Evolutionary conservation across 2,329 filamentous ascomycete species (phyloP), one percentile per base, ranked within the genome.

Genomic region (Decorospora gaudefroyi): DNA sequence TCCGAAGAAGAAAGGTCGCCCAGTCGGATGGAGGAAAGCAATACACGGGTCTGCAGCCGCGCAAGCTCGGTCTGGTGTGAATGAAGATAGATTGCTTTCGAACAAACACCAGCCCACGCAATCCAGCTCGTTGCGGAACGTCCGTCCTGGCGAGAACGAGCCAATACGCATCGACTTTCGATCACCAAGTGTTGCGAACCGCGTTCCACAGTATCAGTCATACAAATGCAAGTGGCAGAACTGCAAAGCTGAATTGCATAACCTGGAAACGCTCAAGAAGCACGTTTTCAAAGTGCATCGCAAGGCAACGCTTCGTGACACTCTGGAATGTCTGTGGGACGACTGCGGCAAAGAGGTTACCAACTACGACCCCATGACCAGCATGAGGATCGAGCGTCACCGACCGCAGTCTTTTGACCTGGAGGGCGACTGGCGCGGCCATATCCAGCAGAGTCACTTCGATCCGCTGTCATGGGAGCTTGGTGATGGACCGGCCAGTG

Each of bases 241-340:
- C 1, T 87, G 84, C 60, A 64, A 67, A 3, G 76, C 79, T 0
- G 75, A 83, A 51, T 68, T 86, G 4, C 83, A 86, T 64, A 86
- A 85, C 53, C 64, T 85, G 10, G 76, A 78, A 6, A 80, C 78
- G 0, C 68, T 86, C 4, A 76, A 77, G 49, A 80, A 79, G 44
- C 84, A 87, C 61, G 65, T 84, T 4, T 61, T 73, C 37, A 84
- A 82, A 55, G 64, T 79, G 3, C 83, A 86, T 55, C 67, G 71
- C 15, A 68, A 66, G 29, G 52, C 62, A 16, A 68, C 64, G 9
- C 35, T 42, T 3, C 57, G 63, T 9, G 68, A 71, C 16, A 64
- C 66, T 13, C 68, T 71, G 28, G 65, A 73, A 23, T 80, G 78
- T 53, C 61, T 67, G 10, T 80, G 78, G 78, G 60, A 56, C 9